Conservation (phyloP, 805 yeast genomes). For the Ogataea thermomethanolica region DNA sequence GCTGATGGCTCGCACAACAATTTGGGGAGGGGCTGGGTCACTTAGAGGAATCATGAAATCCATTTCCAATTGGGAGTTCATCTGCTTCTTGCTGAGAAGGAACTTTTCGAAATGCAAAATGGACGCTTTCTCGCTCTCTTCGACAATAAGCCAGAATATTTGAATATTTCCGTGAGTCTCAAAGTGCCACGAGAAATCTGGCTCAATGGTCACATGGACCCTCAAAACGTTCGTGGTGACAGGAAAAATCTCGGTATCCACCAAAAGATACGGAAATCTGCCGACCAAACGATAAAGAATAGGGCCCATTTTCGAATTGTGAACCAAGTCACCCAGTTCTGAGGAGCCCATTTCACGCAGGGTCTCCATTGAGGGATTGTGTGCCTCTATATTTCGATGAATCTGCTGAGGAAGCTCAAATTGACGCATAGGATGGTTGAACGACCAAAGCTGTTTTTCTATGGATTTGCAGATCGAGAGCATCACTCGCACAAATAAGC, state of each 20-base stretch:
- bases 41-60: constrained; percentile 91
- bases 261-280: constrained; percentile 69
- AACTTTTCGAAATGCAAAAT: constrained; percentile 82
- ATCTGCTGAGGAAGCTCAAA: constrained; percentile 75
- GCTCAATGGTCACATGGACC: constrained; percentile 62
- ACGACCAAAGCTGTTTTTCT: constrained; percentile 83
- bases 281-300: constrained; percentile 57
- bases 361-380: constrained; percentile 65
- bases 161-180: constrained; percentile 79
- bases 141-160: constrained; percentile 90
- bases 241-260: constrained; percentile 84
- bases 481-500: constrained; percentile 68
- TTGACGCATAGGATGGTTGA: constrained; percentile 85
- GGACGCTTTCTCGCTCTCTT: constrained; percentile 70
- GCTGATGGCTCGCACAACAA: constrained; percentile 72
- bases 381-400: constrained; percentile 55
- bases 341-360: constrained; percentile 67
- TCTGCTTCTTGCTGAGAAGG: constrained; percentile 57
- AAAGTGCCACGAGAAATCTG: constrained; percentile 86
- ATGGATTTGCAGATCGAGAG: constrained; percentile 82
- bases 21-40: constrained; percentile 88
- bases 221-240: constrained; percentile 84
- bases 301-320: constrained; percentile 71
- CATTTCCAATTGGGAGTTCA: constrained; percentile 58
- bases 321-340: constrained; percentile 89